Percentiles rank a stretch among this genome's conserved stretches.
These are phyloP conservation scores for Gliomastix tumulicola DNA, from an alignment of 2,329 filamentous ascomycete genomes.

Conservation along the genomic window DNA sequence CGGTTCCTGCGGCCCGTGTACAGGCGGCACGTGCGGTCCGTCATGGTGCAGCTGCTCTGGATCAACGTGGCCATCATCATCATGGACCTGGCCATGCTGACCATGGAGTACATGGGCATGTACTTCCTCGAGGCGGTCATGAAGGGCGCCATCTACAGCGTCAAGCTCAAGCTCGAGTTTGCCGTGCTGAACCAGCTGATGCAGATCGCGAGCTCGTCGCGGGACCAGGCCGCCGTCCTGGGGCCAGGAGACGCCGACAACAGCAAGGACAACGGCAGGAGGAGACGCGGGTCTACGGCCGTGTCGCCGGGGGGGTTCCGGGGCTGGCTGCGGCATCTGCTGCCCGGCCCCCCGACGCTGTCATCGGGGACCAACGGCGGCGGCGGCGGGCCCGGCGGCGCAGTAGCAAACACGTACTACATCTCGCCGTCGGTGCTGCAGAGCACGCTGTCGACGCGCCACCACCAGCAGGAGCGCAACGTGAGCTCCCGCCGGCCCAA, in stretches of 20 bases:
- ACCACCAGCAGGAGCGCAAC: constrained; percentile 1
- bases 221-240: neutral
- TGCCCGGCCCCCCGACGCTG: no score
- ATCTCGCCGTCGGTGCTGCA: constrained; percentile 2
- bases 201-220: constrained; percentile 3
- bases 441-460: neutral
- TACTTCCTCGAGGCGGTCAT: constrained; percentile 14
- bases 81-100: constrained; percentile 24
- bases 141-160: constrained; percentile 20
- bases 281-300: no score
- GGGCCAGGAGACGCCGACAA: no score
- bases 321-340: no score
- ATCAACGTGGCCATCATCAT: constrained; percentile 29
- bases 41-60: constrained; percentile 23
- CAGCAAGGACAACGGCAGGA: no score
- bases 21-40: neutral
- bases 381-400: no score
- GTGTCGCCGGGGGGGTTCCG: no score
- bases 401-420: constrained; percentile 1
- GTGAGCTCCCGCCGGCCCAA: no score
- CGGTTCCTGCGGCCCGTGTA: constrained; percentile 23
- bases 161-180: constrained; percentile 29
- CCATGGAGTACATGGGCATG: constrained; percentile 13
- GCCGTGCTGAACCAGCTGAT: constrained; percentile 21
- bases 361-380: no score